Evolutionary conservation across 1,139 yeast species (phyloP), one percentile per base, ranked within the genome.

Genomic region (Debaryomyces nepalensis): DNA sequence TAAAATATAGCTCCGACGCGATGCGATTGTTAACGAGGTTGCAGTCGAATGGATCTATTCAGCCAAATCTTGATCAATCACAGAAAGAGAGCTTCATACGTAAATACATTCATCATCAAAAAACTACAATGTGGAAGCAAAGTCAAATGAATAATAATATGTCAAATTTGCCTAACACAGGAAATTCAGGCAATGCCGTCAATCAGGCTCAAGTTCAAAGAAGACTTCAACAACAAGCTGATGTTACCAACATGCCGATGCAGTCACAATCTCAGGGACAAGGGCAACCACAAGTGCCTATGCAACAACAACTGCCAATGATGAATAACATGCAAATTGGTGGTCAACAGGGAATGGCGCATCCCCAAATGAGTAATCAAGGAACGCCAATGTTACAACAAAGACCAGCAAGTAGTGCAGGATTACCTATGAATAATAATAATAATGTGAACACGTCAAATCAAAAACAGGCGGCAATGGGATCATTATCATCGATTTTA

Each of bases 1-100:
- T 63, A 47, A 70, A 69, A 47, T 70, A 72, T 51, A 63, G 68
- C 26, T 58, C 68, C 5, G 77, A 71, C 40, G 79, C 79, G 0
- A 59, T 73, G 68, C 56, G 64, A 10, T 55, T 71, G 27, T 63
- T 73, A 42, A 47, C 59, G 16, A 58, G 71, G 39, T 58, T 73
- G 34, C 77, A 72, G 45, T 68, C 69, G 22, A 69, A 64, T 42
- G 68, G 74, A 5, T 62, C 70, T 2, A 61, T 71, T 39, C 71
- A 60, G 21, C 55, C 58, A 10, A 62, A 60, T 31, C 57, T 68
- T 50, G 69, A 66, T 42, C 69, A 58, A 34, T 50, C 56, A 18
- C 74, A 67, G 44, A 69, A 67, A 51, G 77, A 71, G 42, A 64
- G 57, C 31, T 73, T 72, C 47, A 65, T 73, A 32, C 57, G 68